Conservation (phyloP, 139 green algal genomes). For the Eudorina sp. region DNA sequence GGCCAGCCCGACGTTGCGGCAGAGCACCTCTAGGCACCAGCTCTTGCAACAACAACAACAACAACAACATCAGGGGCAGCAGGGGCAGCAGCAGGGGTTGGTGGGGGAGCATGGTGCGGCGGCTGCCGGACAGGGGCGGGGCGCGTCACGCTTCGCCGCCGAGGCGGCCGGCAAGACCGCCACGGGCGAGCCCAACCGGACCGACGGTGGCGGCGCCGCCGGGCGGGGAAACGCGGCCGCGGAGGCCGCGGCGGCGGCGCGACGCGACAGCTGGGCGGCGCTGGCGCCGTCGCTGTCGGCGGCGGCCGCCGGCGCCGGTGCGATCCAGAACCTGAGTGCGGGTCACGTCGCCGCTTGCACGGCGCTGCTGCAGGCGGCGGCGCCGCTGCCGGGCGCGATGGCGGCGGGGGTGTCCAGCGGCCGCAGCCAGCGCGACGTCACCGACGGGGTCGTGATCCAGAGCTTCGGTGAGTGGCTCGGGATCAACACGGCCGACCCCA, state of each 20-base stretch:
- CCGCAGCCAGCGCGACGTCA: neutral
- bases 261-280: neutral
- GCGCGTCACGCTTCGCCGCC: neutral
- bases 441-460: neutral
- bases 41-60: constrained; percentile 13
- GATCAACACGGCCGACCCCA: neutral
- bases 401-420: neutral
- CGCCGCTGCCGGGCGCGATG: neutral
- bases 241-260: neutral
- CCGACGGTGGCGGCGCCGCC: no score
- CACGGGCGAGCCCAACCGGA: neutral
- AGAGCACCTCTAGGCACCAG: constrained; percentile 3
- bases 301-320: constrained; percentile 23
- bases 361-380: constrained; percentile 9
- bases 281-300: constrained; percentile 37
- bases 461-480: constrained; percentile 23
- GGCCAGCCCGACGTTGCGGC: neutral
- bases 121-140: neutral
- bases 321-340: constrained; percentile 32
- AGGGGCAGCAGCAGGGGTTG: neutral
- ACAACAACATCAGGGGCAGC: neutral
- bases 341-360: neutral
- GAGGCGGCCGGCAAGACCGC: neutral
- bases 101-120: neutral
- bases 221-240: neutral